Evolutionary conservation across 371 early-diverging fungal genomes (phyloP).

Genomic region (Aphelidium insulamus): DNA sequence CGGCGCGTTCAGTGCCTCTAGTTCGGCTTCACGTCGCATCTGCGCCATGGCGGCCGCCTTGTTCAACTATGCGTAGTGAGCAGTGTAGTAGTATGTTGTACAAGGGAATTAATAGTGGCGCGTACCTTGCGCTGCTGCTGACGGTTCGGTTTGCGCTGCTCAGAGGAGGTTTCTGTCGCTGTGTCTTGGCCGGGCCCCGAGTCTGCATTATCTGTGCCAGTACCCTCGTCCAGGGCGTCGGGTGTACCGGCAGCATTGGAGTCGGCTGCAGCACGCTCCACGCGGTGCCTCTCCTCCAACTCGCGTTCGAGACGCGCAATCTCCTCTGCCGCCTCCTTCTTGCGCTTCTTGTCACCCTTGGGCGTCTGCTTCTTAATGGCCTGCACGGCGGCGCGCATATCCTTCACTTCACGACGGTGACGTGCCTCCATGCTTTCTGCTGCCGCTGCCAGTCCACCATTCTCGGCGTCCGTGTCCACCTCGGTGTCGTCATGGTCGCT

Average conservation of each 20-base stretch:
- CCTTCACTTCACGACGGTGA: conserved; percentile 52
- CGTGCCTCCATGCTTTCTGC: conserved; percentile 25
- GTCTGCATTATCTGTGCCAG: neutral
- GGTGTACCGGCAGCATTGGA: conserved; percentile 6
- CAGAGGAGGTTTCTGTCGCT: conserved; percentile 2
- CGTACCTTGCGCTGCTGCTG: conserved; percentile 40
- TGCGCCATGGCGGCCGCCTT: conserved; percentile 50
- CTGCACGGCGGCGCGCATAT: conserved; percentile 37
- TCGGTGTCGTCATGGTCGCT: too few relatives aligned
- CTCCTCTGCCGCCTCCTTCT: conserved; percentile 48
- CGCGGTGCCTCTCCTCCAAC: conserved; percentile 32
- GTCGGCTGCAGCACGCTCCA: conserved; percentile 21
- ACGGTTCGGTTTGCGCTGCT: conserved; percentile 31
- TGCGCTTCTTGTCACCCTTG: conserved; percentile 61
- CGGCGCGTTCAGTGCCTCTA: conserved; percentile 47
- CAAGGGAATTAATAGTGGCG: too few relatives aligned
- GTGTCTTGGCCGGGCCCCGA: conserved; percentile 1
- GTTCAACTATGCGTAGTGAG: too few relatives aligned
- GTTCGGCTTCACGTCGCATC: conserved; percentile 45
- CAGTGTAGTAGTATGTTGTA: too few relatives aligned
- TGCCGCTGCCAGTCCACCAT: too few relatives aligned
- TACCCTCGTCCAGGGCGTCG: conserved; percentile 3
- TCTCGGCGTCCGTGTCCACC: too few relatives aligned
- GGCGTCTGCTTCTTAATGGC: conserved; percentile 48
- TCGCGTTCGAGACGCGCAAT: conserved; percentile 44